Evolutionary conservation across 768 basidiomycete genomes (phyloP).

Genomic region (Pleurotus tuber-regium): DNA sequence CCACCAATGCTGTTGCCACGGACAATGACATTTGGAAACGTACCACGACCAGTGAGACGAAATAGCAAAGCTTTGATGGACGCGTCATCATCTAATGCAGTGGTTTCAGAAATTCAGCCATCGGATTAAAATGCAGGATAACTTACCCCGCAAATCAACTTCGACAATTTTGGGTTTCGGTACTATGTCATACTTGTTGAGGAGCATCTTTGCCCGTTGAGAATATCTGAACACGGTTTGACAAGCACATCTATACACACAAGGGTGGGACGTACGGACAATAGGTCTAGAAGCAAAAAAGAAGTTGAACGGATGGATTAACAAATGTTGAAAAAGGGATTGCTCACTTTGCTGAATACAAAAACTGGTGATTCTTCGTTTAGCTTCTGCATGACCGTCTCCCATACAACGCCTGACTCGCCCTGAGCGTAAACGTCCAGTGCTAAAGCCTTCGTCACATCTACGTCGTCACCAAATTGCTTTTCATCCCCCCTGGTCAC

Average conservation of each 20-base stretch:
- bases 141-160: slow-evolving; percentile 67
- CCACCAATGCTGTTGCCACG: slow-evolving; percentile 65
- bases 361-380: slow-evolving; percentile 58
- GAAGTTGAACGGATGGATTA: no score
- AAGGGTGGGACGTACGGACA: slow-evolving; percentile 57
- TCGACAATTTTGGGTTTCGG: slow-evolving; percentile 72
- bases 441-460: slow-evolving; percentile 46
- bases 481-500: slow-evolving; percentile 48
- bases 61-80: slow-evolving; percentile 64
- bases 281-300: slow-evolving; percentile 64
- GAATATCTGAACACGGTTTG: slow-evolving; percentile 45
- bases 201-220: slow-evolving; percentile 55
- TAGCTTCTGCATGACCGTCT: slow-evolving; percentile 37
- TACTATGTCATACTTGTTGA: slow-evolving; percentile 54
- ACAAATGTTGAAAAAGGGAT: no score
- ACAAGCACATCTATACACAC: background rate
- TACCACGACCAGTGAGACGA: slow-evolving; percentile 62
- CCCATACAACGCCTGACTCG: slow-evolving; percentile 42
- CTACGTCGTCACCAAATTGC: slow-evolving; percentile 34
- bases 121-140: background rate
- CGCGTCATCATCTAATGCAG: slow-evolving; percentile 51
- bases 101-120: background rate
- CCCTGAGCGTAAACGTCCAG: slow-evolving; percentile 54
- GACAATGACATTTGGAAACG: slow-evolving; percentile 76
- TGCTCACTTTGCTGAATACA: slow-evolving; percentile 88